Evolutionary conservation across 441 rosid species (phyloP), one percentile per base, ranked within the genome.

Genomic region (Adansonia madagascariensis): DNA sequence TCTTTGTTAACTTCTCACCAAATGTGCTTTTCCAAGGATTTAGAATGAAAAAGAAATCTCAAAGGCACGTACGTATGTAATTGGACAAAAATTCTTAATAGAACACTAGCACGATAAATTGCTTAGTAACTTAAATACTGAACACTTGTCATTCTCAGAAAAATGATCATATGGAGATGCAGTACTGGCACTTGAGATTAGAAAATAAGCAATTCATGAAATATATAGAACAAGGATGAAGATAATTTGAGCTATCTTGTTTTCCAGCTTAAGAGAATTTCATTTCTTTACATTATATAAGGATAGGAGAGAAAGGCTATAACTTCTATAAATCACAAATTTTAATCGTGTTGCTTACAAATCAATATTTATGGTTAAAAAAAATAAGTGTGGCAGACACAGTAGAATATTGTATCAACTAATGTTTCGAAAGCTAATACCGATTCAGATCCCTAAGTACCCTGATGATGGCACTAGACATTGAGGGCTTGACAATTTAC

Each of bases 401-500:
- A 31, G 22, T 3, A 71, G 1, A n/a, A 10, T 71, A 14, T 31
- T 31, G 47, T 24, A 49, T 14, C 7, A 6, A 52, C 44, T 12
- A 15, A 7, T 70, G 46, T 50, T 15, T 11, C 15, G 60, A 70
- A 67, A 46, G 44, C 0, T 70, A 14, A 24, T 14, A 22, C 8
- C 20, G 0, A 3, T 4, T 70, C 60, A 50, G 8, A 41, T 59
- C 68, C 65, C 39, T 2, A 0, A 7, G 60, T 3, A 50, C 41
- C 44, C 17, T 46, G 55, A 65, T 47, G 57, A 6, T 24, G 61
- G 56, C 3, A 1, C 77, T 85, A 94, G 43, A 94, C 71, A 74
- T 87, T 91, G 74, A 94, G 86, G 80, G 88, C 89, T 80, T 90
- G 94, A 80, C 98, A 92, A 85, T 86, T 88, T 71, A 94, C 92